phyloP scores from a whole-genome alignment of 768 basidiomycete species.

The Lentinula guzmanii region DNA sequence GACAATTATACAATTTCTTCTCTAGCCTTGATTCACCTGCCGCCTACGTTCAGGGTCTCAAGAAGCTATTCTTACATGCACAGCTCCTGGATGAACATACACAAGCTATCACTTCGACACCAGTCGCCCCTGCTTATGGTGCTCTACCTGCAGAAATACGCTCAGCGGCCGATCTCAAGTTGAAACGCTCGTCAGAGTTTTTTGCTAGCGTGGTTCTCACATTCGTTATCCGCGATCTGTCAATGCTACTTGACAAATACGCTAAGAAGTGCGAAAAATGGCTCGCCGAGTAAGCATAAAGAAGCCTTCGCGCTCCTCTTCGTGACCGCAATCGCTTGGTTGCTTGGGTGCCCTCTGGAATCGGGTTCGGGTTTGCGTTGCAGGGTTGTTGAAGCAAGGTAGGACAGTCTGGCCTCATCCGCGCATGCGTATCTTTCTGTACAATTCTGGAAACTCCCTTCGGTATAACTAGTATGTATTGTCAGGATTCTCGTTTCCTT shows the following conservation, averaged over 20 bases:
- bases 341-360: background rate
- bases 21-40: conserved; percentile 82
- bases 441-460: background rate
- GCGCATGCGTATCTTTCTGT: background rate
- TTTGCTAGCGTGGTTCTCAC: conserved; percentile 85
- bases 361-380: too few relatives aligned
- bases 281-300: conserved; percentile 61
- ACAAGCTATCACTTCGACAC: conserved; percentile 60
- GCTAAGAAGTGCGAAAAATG: conserved; percentile 92
- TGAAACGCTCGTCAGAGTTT: conserved; percentile 84
- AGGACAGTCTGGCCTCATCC: background rate
- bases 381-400: background rate
- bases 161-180: conserved; percentile 59
- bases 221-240: conserved; percentile 85
- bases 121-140: conserved; percentile 66
- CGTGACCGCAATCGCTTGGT: background rate
- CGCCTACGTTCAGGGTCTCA: conserved; percentile 72
- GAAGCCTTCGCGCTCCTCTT: background rate
- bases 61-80: conserved; percentile 63
- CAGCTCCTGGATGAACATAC: conserved; percentile 89
- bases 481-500: background rate
- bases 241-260: conserved; percentile 86
- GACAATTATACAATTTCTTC: conserved; percentile 6
- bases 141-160: conserved; percentile 64
- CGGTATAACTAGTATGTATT: background rate